Evolutionary conservation across 495 filamentous ascomycete species (phyloP), one percentile per base, ranked within the genome.

Genomic region (Physcia stellaris): DNA sequence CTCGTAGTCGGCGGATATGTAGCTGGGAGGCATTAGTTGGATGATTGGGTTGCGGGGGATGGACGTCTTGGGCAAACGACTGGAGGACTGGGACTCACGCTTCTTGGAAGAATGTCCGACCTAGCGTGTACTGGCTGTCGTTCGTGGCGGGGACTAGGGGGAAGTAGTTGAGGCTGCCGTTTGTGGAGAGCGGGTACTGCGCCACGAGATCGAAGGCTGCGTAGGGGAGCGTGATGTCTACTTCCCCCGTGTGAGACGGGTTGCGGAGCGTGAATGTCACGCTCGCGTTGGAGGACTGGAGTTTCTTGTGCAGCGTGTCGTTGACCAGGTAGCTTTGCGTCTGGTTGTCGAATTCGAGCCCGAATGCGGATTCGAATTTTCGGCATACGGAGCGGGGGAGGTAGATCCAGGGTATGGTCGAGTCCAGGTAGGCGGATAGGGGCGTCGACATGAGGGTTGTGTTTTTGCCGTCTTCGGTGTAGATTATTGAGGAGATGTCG

Each of bases 81-180:
- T n/a, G n/a, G 7, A 7, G 7, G 33, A 0, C 15, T 7, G n/a
- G 6, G 30, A 39, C 42, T 36, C 18, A 54, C 41, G 71, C 63
- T 60, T 75, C 72, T 51, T 77, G 72, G 17, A 77, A 48, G 31
- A 77, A 77, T 7, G 61, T 60, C 18, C 72, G 56, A 4, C 72
- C 72, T 3, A 77, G 56, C 0, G 65, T 68, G 48, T 67, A 74
- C 41, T 75, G 71, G 0, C 54, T 57, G 13, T 59, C 51, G 46
- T 73, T 66, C 22, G 48, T 50, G 16, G 64, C 68, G 12, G 63
- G 55, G 23, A 61, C 60, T 19, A 77, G 53, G 0, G 72, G 72
- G 45, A 75, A 77, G 41, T 75, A 77, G 15, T 52, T 45, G 24
- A 38, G 29, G 5, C 53, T 58, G 2, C 44, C 43, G 27, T 59